These are phyloP conservation scores for Colletotrichum tamarilloi DNA, from an alignment of 2,329 filamentous ascomycete species.

Conservation along the genomic window DNA sequence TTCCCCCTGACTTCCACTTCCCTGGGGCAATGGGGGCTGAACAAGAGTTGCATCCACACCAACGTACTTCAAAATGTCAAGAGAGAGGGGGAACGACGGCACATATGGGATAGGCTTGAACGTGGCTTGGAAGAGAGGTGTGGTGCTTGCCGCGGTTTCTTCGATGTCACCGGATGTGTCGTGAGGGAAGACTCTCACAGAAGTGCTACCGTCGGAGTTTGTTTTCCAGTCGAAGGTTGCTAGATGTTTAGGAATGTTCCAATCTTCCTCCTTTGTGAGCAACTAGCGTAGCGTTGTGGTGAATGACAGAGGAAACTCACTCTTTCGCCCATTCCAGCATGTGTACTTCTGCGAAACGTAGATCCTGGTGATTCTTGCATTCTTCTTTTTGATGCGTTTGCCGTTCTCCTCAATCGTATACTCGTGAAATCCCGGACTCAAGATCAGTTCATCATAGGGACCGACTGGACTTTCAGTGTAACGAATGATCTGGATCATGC, in stretches of 20 bases:
- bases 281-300: background rate
- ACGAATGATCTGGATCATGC: constrained; percentile 62
- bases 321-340: constrained; percentile 63
- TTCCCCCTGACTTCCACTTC: constrained; percentile 51
- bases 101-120: constrained; percentile 54
- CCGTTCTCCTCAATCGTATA: constrained; percentile 50
- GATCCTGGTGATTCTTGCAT: constrained; percentile 60
- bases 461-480: constrained; percentile 63
- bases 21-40: constrained; percentile 60
- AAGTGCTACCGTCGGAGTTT: constrained; percentile 47
- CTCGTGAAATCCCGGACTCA: constrained; percentile 59
- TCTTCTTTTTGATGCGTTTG: constrained; percentile 47
- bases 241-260: constrained; percentile 67
- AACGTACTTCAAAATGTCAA: constrained; percentile 49
- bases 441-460: constrained; percentile 63
- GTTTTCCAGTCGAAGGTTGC: constrained; percentile 60
- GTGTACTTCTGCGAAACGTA: constrained; percentile 65
- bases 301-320: constrained; percentile 45
- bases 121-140: constrained; percentile 58
- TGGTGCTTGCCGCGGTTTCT: constrained; percentile 46
- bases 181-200: constrained; percentile 58
- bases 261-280: constrained; percentile 49
- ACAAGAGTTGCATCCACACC: constrained; percentile 56
- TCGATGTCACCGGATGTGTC: constrained; percentile 45
- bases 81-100: constrained; percentile 57